A percentile compares a stretch with the other conserved stretches of the same genome.
phyloP scores from a whole-genome alignment of 2,329 filamentous ascomycete species.

The Ramularia collo-cygni region DNA sequence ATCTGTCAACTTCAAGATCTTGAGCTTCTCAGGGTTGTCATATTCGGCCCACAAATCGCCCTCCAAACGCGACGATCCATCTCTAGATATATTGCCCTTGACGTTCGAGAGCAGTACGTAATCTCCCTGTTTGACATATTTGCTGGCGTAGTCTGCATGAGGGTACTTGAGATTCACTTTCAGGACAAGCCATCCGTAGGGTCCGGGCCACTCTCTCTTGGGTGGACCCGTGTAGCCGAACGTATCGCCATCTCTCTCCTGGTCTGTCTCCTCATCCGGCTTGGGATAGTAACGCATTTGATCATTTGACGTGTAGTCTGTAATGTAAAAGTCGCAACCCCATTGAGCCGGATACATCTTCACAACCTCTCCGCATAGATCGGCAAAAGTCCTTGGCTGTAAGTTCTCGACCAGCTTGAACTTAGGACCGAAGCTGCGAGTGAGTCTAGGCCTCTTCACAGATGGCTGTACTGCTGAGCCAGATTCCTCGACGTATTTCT shows the following conservation, averaged over 20 bases:
- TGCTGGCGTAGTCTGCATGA: conserved; percentile 55
- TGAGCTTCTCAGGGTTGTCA: conserved; percentile 45
- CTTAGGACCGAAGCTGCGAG: conserved; percentile 35
- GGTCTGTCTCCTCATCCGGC: conserved; percentile 29
- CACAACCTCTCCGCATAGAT: conserved; percentile 67
- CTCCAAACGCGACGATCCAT: conserved; percentile 51
- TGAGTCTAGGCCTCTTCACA: conserved; percentile 9
- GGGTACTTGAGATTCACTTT: conserved; percentile 64
- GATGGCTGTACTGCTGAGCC: conserved; percentile 2
- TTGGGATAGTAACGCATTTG: conserved; percentile 52
- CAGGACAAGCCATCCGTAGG: conserved; percentile 64
- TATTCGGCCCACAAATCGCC: conserved; percentile 62
- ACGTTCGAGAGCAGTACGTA: conserved; percentile 67
- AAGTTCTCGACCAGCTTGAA: conserved; percentile 61
- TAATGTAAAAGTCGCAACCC: conserved; percentile 60
- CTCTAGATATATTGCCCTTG: conserved; percentile 53
- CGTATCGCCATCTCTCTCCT: conserved; percentile 24
- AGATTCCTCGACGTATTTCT: neutral
- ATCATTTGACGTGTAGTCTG: conserved; percentile 73
- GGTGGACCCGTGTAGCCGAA: conserved; percentile 26
- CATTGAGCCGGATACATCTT: conserved; percentile 41
- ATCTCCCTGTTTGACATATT: conserved; percentile 50
- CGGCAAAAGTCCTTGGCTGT: conserved; percentile 48
- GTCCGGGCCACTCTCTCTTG: conserved; percentile 59
- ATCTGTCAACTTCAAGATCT: conserved; percentile 46